phyloP scores from a whole-genome alignment of 2,329 filamentous ascomycete genomes.

The Amesomyces nigricolor region DNA sequence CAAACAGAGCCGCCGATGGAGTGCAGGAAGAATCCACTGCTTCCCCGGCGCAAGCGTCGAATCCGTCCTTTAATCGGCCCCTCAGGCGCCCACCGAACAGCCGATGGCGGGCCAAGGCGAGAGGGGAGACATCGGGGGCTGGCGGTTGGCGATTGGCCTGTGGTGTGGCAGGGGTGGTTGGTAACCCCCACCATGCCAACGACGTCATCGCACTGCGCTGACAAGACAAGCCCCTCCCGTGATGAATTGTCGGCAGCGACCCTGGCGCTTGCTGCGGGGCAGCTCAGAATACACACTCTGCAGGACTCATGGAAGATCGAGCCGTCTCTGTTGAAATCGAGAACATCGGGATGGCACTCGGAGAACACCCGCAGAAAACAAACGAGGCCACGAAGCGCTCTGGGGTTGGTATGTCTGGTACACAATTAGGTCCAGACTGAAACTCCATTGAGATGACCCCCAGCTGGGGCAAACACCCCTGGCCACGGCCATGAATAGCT shows the following conservation, averaged over 20 bases:
- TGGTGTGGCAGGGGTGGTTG: constrained; percentile 12
- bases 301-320: neutral
- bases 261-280: neutral
- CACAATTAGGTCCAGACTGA: no score
- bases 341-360: neutral
- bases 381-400: neutral
- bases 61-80: no score
- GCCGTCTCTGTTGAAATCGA: neutral
- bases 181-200: constrained; percentile 13
- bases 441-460: no score
- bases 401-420: neutral
- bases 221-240: neutral
- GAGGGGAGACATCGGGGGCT: neutral
- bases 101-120: neutral
- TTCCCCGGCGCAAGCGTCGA: neutral
- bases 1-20: neutral
- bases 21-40: neutral
- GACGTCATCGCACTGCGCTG: constrained; percentile 18
- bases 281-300: neutral
- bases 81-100: no score
- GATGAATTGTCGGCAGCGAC: neutral
- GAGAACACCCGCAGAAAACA: neutral
- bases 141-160: neutral
- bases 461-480: neutral
- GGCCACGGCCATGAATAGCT: no score